Conservation (phyloP, 495 filamentous ascomycete species). For the Trichocladium uniseriatum region DNA sequence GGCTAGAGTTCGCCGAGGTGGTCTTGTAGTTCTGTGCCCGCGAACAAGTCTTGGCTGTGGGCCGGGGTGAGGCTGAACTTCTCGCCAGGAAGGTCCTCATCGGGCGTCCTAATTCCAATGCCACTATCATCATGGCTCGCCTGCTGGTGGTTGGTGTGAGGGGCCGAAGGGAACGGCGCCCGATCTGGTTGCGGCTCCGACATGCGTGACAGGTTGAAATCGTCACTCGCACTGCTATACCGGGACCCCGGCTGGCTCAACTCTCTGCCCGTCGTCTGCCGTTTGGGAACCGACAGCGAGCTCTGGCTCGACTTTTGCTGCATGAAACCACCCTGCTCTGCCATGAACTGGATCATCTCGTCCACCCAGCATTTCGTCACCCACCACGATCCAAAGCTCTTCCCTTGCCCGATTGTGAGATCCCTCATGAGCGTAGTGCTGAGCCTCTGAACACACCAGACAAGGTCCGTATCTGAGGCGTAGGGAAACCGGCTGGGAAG, state of each 20-base stretch:
- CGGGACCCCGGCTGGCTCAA: conserved; percentile 30
- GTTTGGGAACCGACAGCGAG: conserved; percentile 18
- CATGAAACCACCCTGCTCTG: conserved; percentile 88
- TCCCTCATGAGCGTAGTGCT: conserved; percentile 65
- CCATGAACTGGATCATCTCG: conserved; percentile 88
- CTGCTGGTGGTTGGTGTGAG: conserved; percentile 23
- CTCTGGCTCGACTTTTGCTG: conserved; percentile 30
- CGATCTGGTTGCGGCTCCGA: conserved; percentile 33
- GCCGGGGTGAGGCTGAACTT: conserved; percentile 40
- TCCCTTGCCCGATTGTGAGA: conserved; percentile 69
- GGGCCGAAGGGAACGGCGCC: conserved; percentile 32
- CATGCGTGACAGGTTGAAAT: conserved; percentile 28
- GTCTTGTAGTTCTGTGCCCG: conserved; percentile 20
- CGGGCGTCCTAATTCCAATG: conserved; percentile 55
- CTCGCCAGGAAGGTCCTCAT: conserved; percentile 46
- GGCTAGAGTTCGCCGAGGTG: conserved; percentile 10
- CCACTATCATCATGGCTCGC: conserved; percentile 57
- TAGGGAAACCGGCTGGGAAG: conserved; percentile 69
- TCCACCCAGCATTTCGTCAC: conserved; percentile 96
- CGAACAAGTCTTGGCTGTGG: conserved; percentile 23
- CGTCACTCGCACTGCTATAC: conserved; percentile 38
- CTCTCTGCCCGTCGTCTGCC: conserved; percentile 18
- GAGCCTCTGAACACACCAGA: conserved; percentile 59
- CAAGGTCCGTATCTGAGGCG: conserved; percentile 52
- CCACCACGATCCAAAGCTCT: conserved; percentile 94